A percentile compares a stretch with the other conserved stretches of the same genome.
Conservation (phyloP, 163 green algal genomes). For the Chlamydomonas reinhardtii region DNA sequence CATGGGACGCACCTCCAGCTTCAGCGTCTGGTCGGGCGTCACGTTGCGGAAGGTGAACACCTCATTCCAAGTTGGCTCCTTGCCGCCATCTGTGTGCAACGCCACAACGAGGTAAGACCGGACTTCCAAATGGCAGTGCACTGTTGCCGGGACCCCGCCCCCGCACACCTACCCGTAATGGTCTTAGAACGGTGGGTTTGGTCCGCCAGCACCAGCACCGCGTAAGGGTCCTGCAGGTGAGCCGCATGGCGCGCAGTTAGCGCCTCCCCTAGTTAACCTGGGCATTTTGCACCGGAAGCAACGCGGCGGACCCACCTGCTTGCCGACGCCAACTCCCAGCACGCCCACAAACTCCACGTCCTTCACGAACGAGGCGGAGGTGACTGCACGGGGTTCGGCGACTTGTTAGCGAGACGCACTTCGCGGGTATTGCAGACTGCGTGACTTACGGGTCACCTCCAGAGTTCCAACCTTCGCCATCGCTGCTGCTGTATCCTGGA, state of each 20-base stretch:
- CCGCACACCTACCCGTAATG: background rate
- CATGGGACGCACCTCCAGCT: slow-evolving; percentile 27
- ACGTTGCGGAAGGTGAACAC: slow-evolving; percentile 39
- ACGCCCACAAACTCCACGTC: slow-evolving; percentile 49
- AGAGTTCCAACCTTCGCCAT: slow-evolving; percentile 33
- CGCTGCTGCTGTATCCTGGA: no score
- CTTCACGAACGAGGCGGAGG: slow-evolving; percentile 12
- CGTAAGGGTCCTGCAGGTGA: slow-evolving; percentile 32
- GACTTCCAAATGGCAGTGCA: no score
- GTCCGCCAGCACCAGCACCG: slow-evolving; percentile 22
- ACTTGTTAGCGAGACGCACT: no score
- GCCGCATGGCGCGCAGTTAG: no score
- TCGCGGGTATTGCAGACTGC: background rate
- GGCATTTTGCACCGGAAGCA: no score
- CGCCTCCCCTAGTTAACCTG: no score
- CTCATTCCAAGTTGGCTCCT: slow-evolving; percentile 36
- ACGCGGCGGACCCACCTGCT: slow-evolving; percentile 28
- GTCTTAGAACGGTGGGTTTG: slow-evolving; percentile 45
- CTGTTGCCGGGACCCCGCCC: no score
- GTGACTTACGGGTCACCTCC: slow-evolving; percentile 32
- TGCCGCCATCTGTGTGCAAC: slow-evolving; percentile 28
- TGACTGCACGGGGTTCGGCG: slow-evolving; percentile 15
- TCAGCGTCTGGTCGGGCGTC: slow-evolving; percentile 19
- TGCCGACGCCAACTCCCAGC: slow-evolving; percentile 14
- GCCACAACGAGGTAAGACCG: no score